These are phyloP conservation scores for Neobulgaria alba DNA, from an alignment of 2,329 filamentous ascomycete genomes.

Conservation along the genomic window DNA sequence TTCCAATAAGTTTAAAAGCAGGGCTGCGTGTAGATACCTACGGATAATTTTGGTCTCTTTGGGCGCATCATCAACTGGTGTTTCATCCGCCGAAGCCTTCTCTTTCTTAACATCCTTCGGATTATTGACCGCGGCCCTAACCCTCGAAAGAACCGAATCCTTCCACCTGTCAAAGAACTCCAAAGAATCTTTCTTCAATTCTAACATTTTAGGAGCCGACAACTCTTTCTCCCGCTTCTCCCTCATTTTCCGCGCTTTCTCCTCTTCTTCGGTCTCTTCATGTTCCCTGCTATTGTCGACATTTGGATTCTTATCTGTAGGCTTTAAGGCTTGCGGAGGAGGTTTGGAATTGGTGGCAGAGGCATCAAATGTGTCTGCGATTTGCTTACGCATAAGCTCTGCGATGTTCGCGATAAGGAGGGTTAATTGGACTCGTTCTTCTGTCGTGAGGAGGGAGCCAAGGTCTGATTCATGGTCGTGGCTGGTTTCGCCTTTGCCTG, in stretches of 20 bases:
- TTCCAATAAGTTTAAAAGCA: too few species aligned
- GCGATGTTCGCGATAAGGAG: conserved; percentile 43
- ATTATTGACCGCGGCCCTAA: conserved; percentile 59
- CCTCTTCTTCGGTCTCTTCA: conserved; percentile 27
- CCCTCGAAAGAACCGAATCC: conserved; percentile 55
- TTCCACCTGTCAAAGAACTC: conserved; percentile 77
- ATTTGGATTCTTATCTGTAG: conserved; percentile 32
- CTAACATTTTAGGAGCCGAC: conserved; percentile 42
- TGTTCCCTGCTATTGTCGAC: conserved; percentile 23
- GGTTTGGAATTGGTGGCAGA: conserved; percentile 18
- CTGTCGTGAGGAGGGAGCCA: conserved; percentile 22
- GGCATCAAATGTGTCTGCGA: conserved; percentile 43
- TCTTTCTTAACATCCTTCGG: conserved; percentile 34
- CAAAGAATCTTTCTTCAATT: conserved; percentile 62
- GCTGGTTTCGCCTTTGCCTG: conserved; percentile 8
- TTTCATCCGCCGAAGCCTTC: conserved; percentile 24
- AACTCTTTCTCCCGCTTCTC: conserved; percentile 40
- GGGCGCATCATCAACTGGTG: conserved; percentile 8
- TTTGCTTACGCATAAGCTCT: conserved; percentile 45
- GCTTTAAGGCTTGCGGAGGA: conserved; percentile 24
- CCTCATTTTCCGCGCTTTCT: conserved; percentile 25
- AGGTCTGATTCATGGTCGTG: conserved; percentile 22
- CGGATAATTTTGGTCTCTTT: conserved; percentile 22
- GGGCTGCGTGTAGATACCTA: too few species aligned
- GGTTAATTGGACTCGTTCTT: conserved; percentile 37